Base-by-base conservation (phyloP, 1,284 basidiomycete genomes). In the Leccinum fuscescens region DNA sequence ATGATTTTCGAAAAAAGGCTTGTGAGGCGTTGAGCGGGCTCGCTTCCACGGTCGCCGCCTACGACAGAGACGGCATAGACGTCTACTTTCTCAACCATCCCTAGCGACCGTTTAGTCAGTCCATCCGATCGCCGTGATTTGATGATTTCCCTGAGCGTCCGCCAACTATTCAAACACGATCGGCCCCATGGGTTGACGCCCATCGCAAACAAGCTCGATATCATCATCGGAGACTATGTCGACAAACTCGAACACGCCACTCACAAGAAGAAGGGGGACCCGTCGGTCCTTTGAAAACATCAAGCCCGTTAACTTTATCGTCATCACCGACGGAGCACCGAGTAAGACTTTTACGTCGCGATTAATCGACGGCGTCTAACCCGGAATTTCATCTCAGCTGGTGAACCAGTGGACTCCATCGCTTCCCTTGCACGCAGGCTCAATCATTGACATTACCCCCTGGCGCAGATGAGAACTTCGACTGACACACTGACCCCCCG, bases 321-420 rank as follows among this genome's bases (percentile, higher is more conserved):
- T 88, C 24, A 77, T 89, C 54, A 88, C 86, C 0, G 86, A 89
- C 64, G 86, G 87, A 12, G 77, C 72, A 17, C 79, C 84, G 3
- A 81, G 85, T 85, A 64, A 62, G 49, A 0, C 3, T 31, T 51
- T 51, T 17, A 6, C 6, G 20, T 48, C 12, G 12, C 0, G 22
- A 15, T 14, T 2, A 24, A 24, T 49, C 42, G 9, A 20, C 17
- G 17, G 17, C 42, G 11, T 20, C 42, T 44, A 44, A 44, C 68
- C 29, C 52, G 37, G 20, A 24, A 1, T 39, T 24, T 24, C 11
- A 4, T 59, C 55, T 31, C 56, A 82, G 80, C 79, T 20, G 83
- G 85, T 65, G 82, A 84, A 66, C 81, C 80, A 1, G 73, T 79
- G 54, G 72, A 73, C 56, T 80, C 81, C 4, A 84, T 86, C 29